Evolutionary conservation across 176 grass and related monocot species (phyloP).

Genomic region (Oryza longistaminata): DNA sequence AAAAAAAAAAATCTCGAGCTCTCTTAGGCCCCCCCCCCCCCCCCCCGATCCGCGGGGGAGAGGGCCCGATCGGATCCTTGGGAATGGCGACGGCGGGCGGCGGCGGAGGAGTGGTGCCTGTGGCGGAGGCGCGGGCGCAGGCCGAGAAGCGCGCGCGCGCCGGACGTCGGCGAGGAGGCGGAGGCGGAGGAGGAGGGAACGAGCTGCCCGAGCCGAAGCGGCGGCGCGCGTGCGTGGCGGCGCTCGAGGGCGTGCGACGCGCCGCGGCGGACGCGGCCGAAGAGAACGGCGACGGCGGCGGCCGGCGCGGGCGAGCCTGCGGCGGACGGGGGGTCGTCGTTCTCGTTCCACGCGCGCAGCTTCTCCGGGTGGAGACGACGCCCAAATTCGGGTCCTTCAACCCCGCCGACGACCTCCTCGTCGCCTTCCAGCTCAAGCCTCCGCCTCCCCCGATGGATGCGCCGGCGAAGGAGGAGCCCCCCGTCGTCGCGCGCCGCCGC

Average conservation of each 20-base stretch:
- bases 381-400: conserved; percentile 58
- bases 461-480: background rate
- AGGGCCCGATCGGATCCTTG: background rate
- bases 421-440: conserved; percentile 29
- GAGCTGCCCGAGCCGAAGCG: conserved; percentile 41
- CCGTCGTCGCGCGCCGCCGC: too few relatives aligned
- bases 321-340: background rate
- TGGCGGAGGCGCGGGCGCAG: background rate
- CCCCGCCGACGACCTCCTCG: conserved; percentile 31
- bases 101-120: background rate
- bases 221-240: conserved; percentile 36
- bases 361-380: conserved; percentile 47
- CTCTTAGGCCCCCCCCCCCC: too few relatives aligned
- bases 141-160: conserved; percentile 31
- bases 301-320: background rate
- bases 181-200: background rate
- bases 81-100: conserved; percentile 34
- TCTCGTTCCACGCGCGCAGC: conserved; percentile 50
- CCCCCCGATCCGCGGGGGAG: background rate
- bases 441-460: background rate
- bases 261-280: background rate
- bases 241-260: conserved; percentile 44
- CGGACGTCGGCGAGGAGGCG: background rate
- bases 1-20: conserved; percentile 24
- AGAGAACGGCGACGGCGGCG: background rate